A percentile compares a stretch with the other conserved stretches of the same genome.
phyloP scores from a whole-genome alignment of 805 yeast genomes.

The Yarrowia porcina region DNA sequence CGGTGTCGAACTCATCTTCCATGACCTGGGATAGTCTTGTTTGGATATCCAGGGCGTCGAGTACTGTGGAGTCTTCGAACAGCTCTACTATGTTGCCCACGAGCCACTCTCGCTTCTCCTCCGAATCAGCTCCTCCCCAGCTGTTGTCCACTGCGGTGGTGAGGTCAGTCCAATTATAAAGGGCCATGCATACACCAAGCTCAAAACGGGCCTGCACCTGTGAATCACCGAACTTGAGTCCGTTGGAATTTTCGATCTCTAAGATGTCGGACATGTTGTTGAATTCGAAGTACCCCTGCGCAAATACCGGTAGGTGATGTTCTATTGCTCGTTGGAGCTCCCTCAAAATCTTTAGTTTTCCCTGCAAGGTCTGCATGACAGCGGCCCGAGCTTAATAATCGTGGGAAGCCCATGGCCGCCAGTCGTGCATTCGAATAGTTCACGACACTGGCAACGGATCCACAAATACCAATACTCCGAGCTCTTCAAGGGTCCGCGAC shows the following conservation, averaged over 20 bases:
- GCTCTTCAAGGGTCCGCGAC: too few relatives aligned
- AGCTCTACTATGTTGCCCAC: constrained; percentile 76
- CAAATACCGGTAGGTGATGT: too few relatives aligned
- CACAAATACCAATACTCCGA: too few relatives aligned
- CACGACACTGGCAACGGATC: too few relatives aligned
- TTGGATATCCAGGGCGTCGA: constrained; percentile 78
- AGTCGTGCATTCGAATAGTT: too few relatives aligned
- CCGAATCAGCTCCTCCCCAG: constrained; percentile 95
- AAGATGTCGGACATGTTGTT: constrained; percentile 21
- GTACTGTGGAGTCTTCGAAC: constrained; percentile 57
- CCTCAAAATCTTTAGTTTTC: background rate
- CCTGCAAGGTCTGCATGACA: background rate
- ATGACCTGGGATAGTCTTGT: constrained; percentile 82
- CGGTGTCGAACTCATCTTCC: constrained; percentile 91
- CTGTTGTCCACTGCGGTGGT: constrained; percentile 82
- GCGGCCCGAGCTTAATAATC: too few relatives aligned
- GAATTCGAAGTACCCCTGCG: too few relatives aligned
- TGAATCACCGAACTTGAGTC: constrained; percentile 42
- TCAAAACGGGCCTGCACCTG: constrained; percentile 83
- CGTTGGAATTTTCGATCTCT: constrained; percentile 17
- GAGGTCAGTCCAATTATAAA: constrained; percentile 88
- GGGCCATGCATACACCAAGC: constrained; percentile 85
- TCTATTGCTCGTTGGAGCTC: too few relatives aligned
- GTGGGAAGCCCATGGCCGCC: too few relatives aligned
- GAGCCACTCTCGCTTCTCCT: constrained; percentile 94